Base-by-base conservation (phyloP, 2,329 filamentous ascomycete genomes). In the Fusarium euwallaceae region DNA sequence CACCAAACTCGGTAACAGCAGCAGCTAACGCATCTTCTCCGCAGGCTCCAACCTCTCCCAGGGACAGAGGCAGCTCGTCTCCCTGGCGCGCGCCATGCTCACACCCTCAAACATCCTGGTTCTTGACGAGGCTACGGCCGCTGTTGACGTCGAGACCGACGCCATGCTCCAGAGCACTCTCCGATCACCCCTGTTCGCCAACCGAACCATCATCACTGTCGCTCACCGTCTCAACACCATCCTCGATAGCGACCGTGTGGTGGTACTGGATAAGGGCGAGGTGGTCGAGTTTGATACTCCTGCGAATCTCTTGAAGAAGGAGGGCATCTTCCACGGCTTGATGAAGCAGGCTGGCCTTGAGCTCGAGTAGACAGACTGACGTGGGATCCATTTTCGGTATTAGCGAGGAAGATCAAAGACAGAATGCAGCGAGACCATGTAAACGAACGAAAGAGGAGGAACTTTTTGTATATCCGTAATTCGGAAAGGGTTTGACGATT, bases 201-300 rank as follows among this genome's bases (percentile, higher is more conserved):
- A 98, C 83, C 92, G 95, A 64, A 99, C 97, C 41, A 98, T 99
- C 83, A 97, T 99, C 83, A 99, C 97, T 1, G 98, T 99, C 79
- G 97, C 97, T 29, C 97, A 99, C 86, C 92, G 97, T 65, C 97
- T 99, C 86, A 98, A 98, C 86, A 99, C 97, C 12, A 98, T 99
- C 79, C 89, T 99, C 34, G 91, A 93, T 82, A 91, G 89, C 71
- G 96, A 99, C 85, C 91, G 95, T 61, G 97, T 99, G 72, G 92
- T 99, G 39, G 97, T 99, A 60, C 90, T 99, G 7, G 95, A 98
- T 81, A 93, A 93, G 83, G 97, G 97, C 51, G 90, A 92, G 78
- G 95, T 99, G 48, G 93, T 92, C 60, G 97, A 99, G 83, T 99
- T 98, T 83, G 97, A 97, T 82, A 95, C 92, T 8, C 97, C 97